These are phyloP conservation scores for Catharanthus roseus DNA, from an alignment of 257 asterid genomes.

Conservation along the genomic window DNA sequence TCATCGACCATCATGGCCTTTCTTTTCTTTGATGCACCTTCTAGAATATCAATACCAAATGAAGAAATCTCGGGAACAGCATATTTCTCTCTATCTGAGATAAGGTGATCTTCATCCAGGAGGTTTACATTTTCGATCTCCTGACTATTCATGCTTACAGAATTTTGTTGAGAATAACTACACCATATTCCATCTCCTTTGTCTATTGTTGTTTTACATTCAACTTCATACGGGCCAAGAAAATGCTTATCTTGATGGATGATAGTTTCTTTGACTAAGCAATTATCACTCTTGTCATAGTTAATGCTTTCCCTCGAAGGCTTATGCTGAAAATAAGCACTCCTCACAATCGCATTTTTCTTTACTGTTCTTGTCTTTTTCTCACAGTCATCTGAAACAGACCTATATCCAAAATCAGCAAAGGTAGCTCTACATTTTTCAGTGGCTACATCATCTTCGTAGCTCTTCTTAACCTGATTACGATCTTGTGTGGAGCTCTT, in stretches of 20 bases:
- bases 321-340: conserved; percentile 54
- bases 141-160: conserved; percentile 23
- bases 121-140: conserved; percentile 25
- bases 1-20: conserved; percentile 35
- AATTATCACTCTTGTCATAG: conserved; percentile 22
- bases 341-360: conserved; percentile 40
- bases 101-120: conserved; percentile 13
- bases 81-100: conserved; percentile 22
- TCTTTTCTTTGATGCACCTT: conserved; percentile 41
- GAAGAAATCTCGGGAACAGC: conserved; percentile 24
- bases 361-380: conserved; percentile 24
- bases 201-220: conserved; percentile 21
- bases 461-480: conserved; percentile 11
- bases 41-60: conserved; percentile 19
- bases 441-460: conserved; percentile 14
- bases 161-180: conserved; percentile 30
- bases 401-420: conserved; percentile 9
- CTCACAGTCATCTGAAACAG: conserved; percentile 30
- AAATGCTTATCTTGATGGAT: conserved; percentile 5
- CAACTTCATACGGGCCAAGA: conserved; percentile 24
- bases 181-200: conserved; percentile 32
- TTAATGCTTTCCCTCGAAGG: conserved; percentile 23
- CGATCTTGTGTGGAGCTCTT: conserved; percentile 14
- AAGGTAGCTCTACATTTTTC: conserved; percentile 3
- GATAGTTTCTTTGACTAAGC: conserved; percentile 18